These are phyloP conservation scores for Pulveroboletus ravenelii DNA, from an alignment of 768 basidiomycete genomes.

Conservation along the genomic window DNA sequence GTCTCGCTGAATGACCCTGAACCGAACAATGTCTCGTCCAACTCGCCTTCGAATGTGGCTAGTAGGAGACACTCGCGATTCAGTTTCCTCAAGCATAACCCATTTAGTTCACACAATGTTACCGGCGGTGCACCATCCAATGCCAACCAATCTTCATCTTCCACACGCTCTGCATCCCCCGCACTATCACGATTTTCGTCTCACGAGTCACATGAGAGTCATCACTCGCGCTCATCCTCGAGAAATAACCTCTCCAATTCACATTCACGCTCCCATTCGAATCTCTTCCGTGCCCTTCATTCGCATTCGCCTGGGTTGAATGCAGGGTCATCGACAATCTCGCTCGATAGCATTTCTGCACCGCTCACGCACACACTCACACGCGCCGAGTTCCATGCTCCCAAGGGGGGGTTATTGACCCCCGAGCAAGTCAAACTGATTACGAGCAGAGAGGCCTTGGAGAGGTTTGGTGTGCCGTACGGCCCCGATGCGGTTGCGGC, in stretches of 20 bases:
- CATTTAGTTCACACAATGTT: constrained; percentile 31
- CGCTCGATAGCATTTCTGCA: constrained; percentile 68
- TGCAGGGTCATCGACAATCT: constrained; percentile 63
- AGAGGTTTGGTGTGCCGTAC: constrained; percentile 71
- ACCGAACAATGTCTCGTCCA: constrained; percentile 1
- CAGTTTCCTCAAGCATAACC: constrained; percentile 38
- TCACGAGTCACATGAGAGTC: constrained; percentile 19
- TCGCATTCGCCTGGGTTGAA: constrained; percentile 33
- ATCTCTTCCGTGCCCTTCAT: constrained; percentile 35
- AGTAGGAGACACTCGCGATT: constrained; percentile 39
- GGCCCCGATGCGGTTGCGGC: constrained; percentile 64
- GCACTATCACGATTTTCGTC: constrained; percentile 21
- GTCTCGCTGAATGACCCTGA: constrained; percentile 22
- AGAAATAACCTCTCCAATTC: constrained; percentile 33
- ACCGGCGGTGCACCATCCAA: constrained; percentile 13
- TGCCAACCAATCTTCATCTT: constrained; percentile 3
- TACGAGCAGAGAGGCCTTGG: constrained; percentile 60
- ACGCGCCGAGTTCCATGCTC: constrained; percentile 67
- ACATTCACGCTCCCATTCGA: constrained; percentile 34
- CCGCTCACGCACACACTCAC: constrained; percentile 71
- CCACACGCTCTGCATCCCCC: constrained; percentile 22
- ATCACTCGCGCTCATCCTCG: constrained; percentile 18
- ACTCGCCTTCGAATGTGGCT: background rate
- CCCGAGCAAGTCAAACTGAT: constrained; percentile 62
- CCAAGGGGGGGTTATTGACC: constrained; percentile 38